A percentile compares a stretch with the other conserved stretches of the same genome.
Evolutionary conservation across 768 basidiomycete species (phyloP).

Genomic region (Tricholoma matsutake): DNA sequence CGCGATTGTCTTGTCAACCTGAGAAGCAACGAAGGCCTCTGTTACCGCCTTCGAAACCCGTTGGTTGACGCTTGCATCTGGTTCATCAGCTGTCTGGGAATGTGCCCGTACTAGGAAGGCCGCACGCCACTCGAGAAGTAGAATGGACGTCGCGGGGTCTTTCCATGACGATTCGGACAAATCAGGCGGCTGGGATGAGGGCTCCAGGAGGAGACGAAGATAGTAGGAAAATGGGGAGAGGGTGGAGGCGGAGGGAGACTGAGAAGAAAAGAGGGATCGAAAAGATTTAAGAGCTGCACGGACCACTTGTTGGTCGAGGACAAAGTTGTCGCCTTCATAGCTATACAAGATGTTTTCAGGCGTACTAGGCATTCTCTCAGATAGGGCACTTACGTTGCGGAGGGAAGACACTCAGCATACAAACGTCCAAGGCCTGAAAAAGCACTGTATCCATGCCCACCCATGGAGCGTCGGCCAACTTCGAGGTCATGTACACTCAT

Average conservation of each 20-base stretch:
- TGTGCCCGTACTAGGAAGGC: slow-evolving; percentile 52
- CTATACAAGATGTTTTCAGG: slow-evolving; percentile 27
- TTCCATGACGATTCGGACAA: slow-evolving; percentile 30
- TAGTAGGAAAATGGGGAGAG: slow-evolving; percentile 52
- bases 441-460: slow-evolving; percentile 74
- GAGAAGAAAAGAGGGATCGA: slow-evolving; percentile 29
- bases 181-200: slow-evolving; percentile 18
- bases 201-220: slow-evolving; percentile 47
- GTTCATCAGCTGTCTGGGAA: slow-evolving; percentile 31
- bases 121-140: slow-evolving; percentile 63
- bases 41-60: slow-evolving; percentile 61
- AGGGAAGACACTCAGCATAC: slow-evolving; percentile 64
- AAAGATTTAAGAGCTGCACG: slow-evolving; percentile 66
- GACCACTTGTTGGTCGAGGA: slow-evolving; percentile 72
- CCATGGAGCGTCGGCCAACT: slow-evolving; percentile 65
- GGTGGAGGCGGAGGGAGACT: slow-evolving; percentile 20
- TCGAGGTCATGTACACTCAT: slow-evolving; percentile 58
- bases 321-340: slow-evolving; percentile 79
- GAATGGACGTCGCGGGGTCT: slow-evolving; percentile 36
- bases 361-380: no score
- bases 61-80: slow-evolving; percentile 55
- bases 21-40: slow-evolving; percentile 64
- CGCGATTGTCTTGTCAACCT: slow-evolving; percentile 48
- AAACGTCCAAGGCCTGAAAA: slow-evolving; percentile 64
- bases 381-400: slow-evolving; percentile 48